Evolutionary conservation across 108 stramenopile species (phyloP).

Genomic region (Fistulifera solaris): DNA sequence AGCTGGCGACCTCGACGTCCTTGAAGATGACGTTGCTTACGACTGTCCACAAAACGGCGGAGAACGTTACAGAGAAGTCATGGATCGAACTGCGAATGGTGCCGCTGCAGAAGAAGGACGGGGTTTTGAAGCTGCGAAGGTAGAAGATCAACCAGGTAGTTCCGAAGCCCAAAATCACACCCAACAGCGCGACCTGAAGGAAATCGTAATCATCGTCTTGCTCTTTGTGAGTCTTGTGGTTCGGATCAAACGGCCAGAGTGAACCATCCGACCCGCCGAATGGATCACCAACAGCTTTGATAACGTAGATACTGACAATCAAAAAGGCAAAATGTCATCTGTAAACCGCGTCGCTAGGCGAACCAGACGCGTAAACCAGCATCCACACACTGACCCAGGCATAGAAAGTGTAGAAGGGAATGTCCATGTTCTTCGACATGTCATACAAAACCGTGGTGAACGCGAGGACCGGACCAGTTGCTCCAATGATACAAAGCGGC

Average conservation of each 20-base stretch:
- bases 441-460: constrained; percentile 24
- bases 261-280: constrained; percentile 14
- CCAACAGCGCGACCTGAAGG: constrained; percentile 20
- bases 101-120: constrained; percentile 24
- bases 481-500: constrained; percentile 23
- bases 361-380: constrained; percentile 22
- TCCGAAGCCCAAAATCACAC: constrained; percentile 29
- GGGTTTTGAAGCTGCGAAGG: constrained; percentile 25
- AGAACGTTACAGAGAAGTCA: constrained; percentile 31
- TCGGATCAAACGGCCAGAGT: constrained; percentile 20
- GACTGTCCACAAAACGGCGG: constrained; percentile 24
- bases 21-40: constrained; percentile 20
- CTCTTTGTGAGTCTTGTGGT: constrained; percentile 21
- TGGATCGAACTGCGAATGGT: constrained; percentile 15
- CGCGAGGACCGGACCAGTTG: constrained; percentile 40
- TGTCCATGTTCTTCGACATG: constrained; percentile 25
- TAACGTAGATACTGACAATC: constrained; percentile 37
- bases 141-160: constrained; percentile 23
- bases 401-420: constrained; percentile 34
- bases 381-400: constrained; percentile 27
- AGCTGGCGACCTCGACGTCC: constrained; percentile 17
- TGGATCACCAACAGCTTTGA: constrained; percentile 38
- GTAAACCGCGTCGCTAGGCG: constrained; percentile 40
- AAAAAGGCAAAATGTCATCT: constrained; percentile 47
- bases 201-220: constrained; percentile 21